These are phyloP conservation scores for Alnus rubra DNA, from an alignment of 306 rosid genomes.

Conservation along the genomic window DNA sequence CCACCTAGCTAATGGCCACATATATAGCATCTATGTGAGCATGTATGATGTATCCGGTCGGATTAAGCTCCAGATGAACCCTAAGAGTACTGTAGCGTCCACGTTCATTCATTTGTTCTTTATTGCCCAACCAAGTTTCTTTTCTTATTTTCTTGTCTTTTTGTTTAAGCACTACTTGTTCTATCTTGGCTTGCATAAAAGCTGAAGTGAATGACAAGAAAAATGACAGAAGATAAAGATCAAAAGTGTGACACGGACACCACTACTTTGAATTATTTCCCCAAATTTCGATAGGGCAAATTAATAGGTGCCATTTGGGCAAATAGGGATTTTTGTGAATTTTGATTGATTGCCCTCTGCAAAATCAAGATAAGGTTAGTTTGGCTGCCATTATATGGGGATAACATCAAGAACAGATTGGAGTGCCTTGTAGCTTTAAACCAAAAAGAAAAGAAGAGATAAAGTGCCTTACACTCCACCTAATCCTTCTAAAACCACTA, in stretches of 20 bases:
- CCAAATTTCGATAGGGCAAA: not conserved
- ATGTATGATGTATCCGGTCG: conserved; percentile 2
- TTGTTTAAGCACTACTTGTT: not conserved
- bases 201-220: not conserved
- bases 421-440: not conserved
- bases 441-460: no score
- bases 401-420: not conserved
- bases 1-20: no score
- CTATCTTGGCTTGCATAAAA: no score
- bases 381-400: not conserved
- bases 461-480: no score
- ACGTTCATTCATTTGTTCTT: conserved; percentile 8
- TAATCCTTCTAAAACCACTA: no score
- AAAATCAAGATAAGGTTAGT: not conserved
- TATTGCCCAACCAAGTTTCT: not conserved
- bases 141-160: not conserved
- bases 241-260: not conserved
- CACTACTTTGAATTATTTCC: not conserved
- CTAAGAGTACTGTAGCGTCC: conserved; percentile 17
- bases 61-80: conserved; percentile 18
- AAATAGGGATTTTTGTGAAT: not conserved
- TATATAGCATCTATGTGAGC: no score
- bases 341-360: not conserved
- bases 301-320: no score
- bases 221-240: not conserved